A percentile compares a stretch with the other conserved stretches of the same genome.
phyloP scores from a whole-genome alignment of 2,329 filamentous ascomycete genomes.

The Calonectria honghensis region DNA sequence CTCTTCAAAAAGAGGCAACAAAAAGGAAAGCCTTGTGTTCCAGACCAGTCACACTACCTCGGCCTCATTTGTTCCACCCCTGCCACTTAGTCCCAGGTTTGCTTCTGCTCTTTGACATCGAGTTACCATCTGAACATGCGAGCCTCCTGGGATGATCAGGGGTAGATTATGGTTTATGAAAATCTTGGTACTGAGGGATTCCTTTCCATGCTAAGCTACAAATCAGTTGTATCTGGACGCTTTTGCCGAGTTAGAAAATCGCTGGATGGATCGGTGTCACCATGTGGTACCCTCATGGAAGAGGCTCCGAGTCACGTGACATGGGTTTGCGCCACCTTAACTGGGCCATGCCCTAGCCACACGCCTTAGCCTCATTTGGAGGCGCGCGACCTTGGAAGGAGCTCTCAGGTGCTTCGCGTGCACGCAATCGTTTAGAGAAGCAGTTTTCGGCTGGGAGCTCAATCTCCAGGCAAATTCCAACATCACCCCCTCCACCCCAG shows the following conservation, averaged over 20 bases:
- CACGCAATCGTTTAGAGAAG: slow-evolving; percentile 23
- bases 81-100: slow-evolving; percentile 30
- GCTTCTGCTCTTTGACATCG: slow-evolving; percentile 31
- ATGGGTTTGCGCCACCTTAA: not conserved
- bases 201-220: not conserved
- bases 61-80: slow-evolving; percentile 14
- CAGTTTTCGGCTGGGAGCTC: slow-evolving; percentile 19
- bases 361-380: slow-evolving; percentile 6
- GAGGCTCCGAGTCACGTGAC: not conserved
- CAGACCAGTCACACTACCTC: not conserved
- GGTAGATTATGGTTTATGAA: slow-evolving; percentile 13
- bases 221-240: not conserved
- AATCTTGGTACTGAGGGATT: not conserved
- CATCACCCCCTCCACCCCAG: not conserved
- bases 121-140: slow-evolving; percentile 6
- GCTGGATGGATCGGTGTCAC: no score
- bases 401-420: slow-evolving; percentile 12
- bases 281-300: no score
- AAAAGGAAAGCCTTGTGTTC: not conserved
- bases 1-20: not conserved
- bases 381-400: not conserved
- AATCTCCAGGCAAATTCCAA: slow-evolving; percentile 12
- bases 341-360: slow-evolving; percentile 21
- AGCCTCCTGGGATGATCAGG: slow-evolving; percentile 1
- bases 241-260: not conserved